Conservation (phyloP, 768 basidiomycete species). For the Termitomyces sp. region DNA sequence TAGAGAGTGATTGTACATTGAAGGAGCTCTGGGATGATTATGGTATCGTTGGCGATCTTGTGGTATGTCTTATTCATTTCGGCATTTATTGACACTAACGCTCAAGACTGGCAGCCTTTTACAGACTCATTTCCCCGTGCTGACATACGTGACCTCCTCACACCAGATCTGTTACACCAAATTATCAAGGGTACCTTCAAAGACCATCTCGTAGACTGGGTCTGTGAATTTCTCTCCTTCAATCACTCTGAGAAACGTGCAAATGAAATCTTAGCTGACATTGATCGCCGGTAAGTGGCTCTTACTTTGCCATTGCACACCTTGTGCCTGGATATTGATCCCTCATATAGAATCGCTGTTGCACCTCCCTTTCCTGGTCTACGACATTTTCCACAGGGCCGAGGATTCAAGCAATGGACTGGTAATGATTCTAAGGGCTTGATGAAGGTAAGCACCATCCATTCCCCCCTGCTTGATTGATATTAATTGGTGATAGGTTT, state of each 20-base stretch:
- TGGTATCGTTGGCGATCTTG: conserved; percentile 16
- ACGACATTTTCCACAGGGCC: conserved; percentile 23
- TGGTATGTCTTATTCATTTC: conserved; percentile 15
- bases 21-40: conserved; percentile 21
- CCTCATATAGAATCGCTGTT: conserved; percentile 22
- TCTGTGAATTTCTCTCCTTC: conserved; percentile 22
- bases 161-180: too few species aligned
- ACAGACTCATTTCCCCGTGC: conserved; percentile 15
- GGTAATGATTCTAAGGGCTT: conserved; percentile 30
- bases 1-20: conserved; percentile 12
- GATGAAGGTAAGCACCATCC: conserved; percentile 25
- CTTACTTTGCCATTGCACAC: too few species aligned
- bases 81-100: neutral
- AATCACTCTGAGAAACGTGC: conserved; percentile 14
- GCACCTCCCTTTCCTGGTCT: conserved; percentile 16
- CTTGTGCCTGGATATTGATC: too few species aligned
- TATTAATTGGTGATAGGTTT: neutral
- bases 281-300: conserved; percentile 29
- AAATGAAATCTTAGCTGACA: conserved; percentile 30
- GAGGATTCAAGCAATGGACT: conserved; percentile 32
- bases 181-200: conserved; percentile 24
- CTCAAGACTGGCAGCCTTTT: conserved; percentile 10
- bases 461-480: too few species aligned
- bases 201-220: conserved; percentile 36
- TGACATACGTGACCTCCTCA: conserved; percentile 17